These are phyloP conservation scores for Helotiales sp. DNA, from an alignment of 2,329 filamentous ascomycete species.

Conservation along the genomic window DNA sequence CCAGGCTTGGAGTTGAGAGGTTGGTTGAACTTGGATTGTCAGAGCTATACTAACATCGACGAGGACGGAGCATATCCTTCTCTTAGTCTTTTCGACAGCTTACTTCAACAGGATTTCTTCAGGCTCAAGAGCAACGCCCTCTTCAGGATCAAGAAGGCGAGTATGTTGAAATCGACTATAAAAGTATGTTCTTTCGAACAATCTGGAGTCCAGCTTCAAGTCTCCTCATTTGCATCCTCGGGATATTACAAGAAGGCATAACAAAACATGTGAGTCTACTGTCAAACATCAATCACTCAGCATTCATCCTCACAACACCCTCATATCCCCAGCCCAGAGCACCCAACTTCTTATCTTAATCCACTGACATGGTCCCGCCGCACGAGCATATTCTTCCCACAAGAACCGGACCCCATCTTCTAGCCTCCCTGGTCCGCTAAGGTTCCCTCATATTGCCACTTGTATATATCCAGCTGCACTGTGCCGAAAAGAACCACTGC, in stretches of 20 bases:
- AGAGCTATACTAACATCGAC: slow-evolving; percentile 51
- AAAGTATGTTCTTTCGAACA: slow-evolving; percentile 47
- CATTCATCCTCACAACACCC: slow-evolving; percentile 56
- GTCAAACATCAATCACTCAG: slow-evolving; percentile 47
- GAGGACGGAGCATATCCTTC: slow-evolving; percentile 49
- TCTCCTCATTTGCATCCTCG: slow-evolving; percentile 13
- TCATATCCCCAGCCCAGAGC: slow-evolving; percentile 55
- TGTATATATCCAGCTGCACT: slow-evolving; percentile 54
- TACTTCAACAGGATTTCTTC: slow-evolving; percentile 47
- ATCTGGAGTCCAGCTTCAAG: slow-evolving; percentile 43
- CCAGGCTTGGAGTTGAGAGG: not conserved
- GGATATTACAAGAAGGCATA: slow-evolving; percentile 54
- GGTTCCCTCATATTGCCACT: slow-evolving; percentile 56
- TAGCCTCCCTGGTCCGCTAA: slow-evolving; percentile 44
- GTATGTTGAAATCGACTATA: slow-evolving; percentile 51
- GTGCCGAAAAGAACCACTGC: slow-evolving; percentile 53
- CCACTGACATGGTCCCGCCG: slow-evolving; percentile 54
- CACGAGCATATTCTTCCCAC: slow-evolving; percentile 53
- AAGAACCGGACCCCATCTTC: slow-evolving; percentile 44
- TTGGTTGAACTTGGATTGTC: slow-evolving; percentile 43
- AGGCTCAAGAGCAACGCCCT: slow-evolving; percentile 37
- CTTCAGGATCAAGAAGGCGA: slow-evolving; percentile 42
- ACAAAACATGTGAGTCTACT: slow-evolving; percentile 50
- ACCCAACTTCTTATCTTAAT: slow-evolving; percentile 47
- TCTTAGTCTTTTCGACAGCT: slow-evolving; percentile 49